Evolutionary conservation across 345 rosid genomes (phyloP).

Genomic region (Trapa incisa): DNA sequence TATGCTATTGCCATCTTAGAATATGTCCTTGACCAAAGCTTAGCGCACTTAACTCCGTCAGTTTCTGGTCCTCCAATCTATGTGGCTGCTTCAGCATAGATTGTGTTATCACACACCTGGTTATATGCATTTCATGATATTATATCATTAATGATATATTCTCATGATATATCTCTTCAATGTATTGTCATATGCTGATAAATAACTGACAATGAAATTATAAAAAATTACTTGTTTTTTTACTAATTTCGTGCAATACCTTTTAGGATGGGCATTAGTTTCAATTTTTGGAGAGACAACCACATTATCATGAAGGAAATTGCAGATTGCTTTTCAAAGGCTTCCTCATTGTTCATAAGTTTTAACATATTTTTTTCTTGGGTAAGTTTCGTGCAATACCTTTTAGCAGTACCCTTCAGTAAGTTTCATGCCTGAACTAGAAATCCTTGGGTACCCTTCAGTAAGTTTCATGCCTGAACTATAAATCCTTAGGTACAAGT

Average conservation of each 20-base stretch:
- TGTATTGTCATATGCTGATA: no score
- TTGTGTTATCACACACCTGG: constrained; percentile 5
- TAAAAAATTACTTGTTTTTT: not conserved
- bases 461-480: not conserved
- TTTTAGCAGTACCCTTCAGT: no score
- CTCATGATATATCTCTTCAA: not conserved
- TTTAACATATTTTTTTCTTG: no score
- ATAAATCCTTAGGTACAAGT: not conserved
- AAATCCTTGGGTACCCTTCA: not conserved
- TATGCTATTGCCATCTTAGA: constrained; percentile 43
- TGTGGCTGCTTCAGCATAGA: constrained; percentile 15
- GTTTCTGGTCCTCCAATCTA: constrained; percentile 21
- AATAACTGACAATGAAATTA: not conserved
- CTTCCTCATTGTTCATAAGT: no score
- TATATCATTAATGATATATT: not conserved
- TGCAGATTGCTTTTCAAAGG: no score
- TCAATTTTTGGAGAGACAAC: not conserved
- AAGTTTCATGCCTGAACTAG: not conserved
- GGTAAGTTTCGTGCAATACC: no score
- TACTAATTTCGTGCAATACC: no score
- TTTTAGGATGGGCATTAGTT: no score
- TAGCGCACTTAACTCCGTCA: constrained; percentile 55
- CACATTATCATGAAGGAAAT: no score
- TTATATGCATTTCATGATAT: not conserved
- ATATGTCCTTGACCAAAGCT: constrained; percentile 35